phyloP scores from a whole-genome alignment of 2,329 filamentous ascomycete genomes.

The Verticillium isaacii region DNA sequence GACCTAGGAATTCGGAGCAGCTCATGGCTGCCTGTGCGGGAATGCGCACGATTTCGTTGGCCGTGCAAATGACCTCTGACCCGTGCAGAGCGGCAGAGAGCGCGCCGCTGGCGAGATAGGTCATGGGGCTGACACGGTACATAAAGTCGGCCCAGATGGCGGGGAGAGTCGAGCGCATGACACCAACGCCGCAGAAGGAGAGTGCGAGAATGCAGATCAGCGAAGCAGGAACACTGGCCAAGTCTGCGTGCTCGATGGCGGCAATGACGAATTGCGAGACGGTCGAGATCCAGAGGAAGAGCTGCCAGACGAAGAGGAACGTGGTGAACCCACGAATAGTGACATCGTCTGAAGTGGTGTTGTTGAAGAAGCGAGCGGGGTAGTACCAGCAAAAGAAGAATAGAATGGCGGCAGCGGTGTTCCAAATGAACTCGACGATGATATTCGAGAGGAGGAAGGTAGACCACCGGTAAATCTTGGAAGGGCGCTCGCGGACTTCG shows the following conservation, averaged over 20 bases:
- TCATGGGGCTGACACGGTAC: slow-evolving; percentile 18
- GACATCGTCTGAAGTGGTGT: slow-evolving; percentile 32
- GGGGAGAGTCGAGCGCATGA: slow-evolving; percentile 7
- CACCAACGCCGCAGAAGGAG: slow-evolving; percentile 13
- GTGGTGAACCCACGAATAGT: slow-evolving; percentile 9
- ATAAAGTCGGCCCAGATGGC: slow-evolving; percentile 15
- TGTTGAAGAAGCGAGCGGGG: slow-evolving; percentile 58
- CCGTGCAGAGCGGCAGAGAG: slow-evolving; percentile 19
- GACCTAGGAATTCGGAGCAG: slow-evolving; percentile 11
- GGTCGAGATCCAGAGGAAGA: slow-evolving; percentile 13
- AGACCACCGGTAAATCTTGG: slow-evolving; percentile 49
- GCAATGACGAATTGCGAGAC: slow-evolving; percentile 13
- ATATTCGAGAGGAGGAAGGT: slow-evolving; percentile 30
- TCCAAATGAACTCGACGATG: slow-evolving; percentile 67
- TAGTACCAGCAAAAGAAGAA: slow-evolving; percentile 69
- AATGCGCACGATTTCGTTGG: slow-evolving; percentile 11
- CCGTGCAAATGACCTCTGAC: slow-evolving; percentile 7
- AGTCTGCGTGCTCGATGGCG: slow-evolving; percentile 9
- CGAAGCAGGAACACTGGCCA: slow-evolving; percentile 8
- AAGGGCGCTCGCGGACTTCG: slow-evolving; percentile 63
- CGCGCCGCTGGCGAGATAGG: slow-evolving; percentile 21
- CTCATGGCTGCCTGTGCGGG: slow-evolving; percentile 8
- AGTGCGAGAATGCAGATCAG: slow-evolving; percentile 13
- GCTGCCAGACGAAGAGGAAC: slow-evolving; percentile 14
- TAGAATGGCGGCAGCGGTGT: slow-evolving; percentile 58